Base-by-base conservation (phyloP, 2,329 filamentous ascomycete genomes). In the Hirsutella rhossiliensis region DNA sequence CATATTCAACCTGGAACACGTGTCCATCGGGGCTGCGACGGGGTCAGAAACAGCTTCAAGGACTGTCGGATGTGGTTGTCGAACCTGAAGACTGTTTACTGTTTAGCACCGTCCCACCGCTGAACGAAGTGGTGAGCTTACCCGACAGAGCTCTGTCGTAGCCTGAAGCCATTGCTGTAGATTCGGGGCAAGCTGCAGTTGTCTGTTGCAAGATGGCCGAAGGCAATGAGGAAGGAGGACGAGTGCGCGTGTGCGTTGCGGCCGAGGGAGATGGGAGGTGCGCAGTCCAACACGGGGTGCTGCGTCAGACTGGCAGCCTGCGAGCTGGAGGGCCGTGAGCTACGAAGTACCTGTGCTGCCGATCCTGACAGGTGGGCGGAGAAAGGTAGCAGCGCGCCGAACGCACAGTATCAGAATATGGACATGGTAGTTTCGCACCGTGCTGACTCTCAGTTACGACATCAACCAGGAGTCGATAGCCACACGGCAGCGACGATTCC, bases 1-100 rank as follows among this genome's bases (percentile, higher is more conserved):
- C 92, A 78, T 98, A 98, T 76, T 98, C 92, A 60, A 98, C 92
- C 70, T 98, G 92, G 72, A 98, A 98, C 59, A 98, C 92, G 73
- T 98, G 92, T 68, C 92, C 92, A 71, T 98, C 92, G 60, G 92
- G 92, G 78, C 90, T 97, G 61, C 41, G 46, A 18, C 40, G 40
- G n/a, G 34, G 62, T 82, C 65, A 80, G 71, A 56, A 51, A 11
- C 11, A 27, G 11, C 2, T 11, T 15, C 9, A 30, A 8, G 32
- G 28, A 19, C 12, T 29, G 4, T 38, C 43, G 29, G 42, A 38
- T 34, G 38, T 19, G 29, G 39, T 15, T 27, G 12, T 38, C 53
- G 41, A 70, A 87, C 83, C 83, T 87, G 69, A 96, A 96, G 64
- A 95, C 89, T 94, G 57, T 52, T 62, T 51, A 54, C 46, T 50